Conservation (phyloP, 164 flowering plant genomes). For the Piper betle region DNA sequence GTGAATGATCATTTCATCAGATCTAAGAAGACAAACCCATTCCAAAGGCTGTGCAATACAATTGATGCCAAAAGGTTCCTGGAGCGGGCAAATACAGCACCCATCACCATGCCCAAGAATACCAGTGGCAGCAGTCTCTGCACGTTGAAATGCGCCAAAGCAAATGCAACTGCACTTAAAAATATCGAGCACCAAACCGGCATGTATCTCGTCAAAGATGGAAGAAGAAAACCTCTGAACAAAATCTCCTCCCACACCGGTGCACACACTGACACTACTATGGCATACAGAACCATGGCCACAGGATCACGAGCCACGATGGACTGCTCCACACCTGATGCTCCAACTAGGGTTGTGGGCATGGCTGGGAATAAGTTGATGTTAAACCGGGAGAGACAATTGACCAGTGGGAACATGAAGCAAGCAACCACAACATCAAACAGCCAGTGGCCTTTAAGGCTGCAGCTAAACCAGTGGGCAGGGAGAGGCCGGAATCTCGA, state of each 20-base stretch:
- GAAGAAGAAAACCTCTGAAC: constrained; percentile 89
- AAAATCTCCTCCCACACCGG: constrained; percentile 97
- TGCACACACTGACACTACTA: constrained; percentile 85
- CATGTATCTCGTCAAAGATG: constrained; percentile 90
- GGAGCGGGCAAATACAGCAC: constrained; percentile 62
- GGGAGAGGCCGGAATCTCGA: constrained; percentile 72
- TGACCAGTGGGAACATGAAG: constrained; percentile 91
- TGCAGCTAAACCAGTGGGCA: constrained; percentile 75
- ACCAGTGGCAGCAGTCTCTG: constrained; percentile 90
- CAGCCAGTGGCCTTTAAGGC: constrained; percentile 68
- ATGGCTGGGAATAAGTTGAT: constrained; percentile 55
- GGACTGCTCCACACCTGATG: constrained; percentile 89
- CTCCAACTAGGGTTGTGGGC: constrained; percentile 55
- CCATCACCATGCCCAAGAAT: constrained; percentile 87
- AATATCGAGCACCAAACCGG: constrained; percentile 87
- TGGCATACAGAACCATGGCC: constrained; percentile 81
- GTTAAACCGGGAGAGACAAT: constrained; percentile 79
- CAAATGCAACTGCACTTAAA: constrained; percentile 79
- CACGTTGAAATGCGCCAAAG: constrained; percentile 84
- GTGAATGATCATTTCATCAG: constrained; percentile 45
- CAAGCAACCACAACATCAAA: constrained; percentile 81
- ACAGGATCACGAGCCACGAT: constrained; percentile 88
- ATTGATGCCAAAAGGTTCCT: constrained; percentile 77
- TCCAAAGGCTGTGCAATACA: constrained; percentile 94
- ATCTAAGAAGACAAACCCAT: constrained; percentile 83